Evolutionary conservation across 805 yeast genomes (phyloP).

Genomic region (Metschnikowia lunata): DNA sequence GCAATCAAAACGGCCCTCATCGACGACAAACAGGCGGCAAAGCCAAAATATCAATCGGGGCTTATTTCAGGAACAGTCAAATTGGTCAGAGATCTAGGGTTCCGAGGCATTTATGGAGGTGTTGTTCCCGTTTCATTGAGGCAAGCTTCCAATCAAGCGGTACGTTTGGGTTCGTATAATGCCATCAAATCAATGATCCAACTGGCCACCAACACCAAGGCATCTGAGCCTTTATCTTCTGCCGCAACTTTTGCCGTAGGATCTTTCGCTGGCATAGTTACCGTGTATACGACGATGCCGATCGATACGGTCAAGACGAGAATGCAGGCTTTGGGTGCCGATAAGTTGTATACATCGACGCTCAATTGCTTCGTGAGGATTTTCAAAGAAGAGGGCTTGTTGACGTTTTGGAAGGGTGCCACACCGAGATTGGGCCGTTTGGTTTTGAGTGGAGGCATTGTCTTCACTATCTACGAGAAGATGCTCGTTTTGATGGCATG

Average conservation of each 20-base stretch:
- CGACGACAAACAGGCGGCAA: conserved; percentile 77
- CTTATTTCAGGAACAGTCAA: conserved; percentile 57
- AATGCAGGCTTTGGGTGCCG: conserved; percentile 90
- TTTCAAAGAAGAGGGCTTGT: conserved; percentile 81
- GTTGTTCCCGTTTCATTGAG: conserved; percentile 89
- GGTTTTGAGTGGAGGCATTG: conserved; percentile 93
- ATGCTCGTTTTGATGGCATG: conserved; percentile 58
- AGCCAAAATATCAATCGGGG: conserved; percentile 73
- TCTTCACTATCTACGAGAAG: conserved; percentile 92
- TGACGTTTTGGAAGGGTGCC: conserved; percentile 96
- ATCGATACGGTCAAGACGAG: conserved; percentile 94
- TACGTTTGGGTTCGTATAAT: conserved; percentile 88
- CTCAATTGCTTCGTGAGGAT: conserved; percentile 76
- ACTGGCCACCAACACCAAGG: conserved; percentile 59
- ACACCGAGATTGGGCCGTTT: conserved; percentile 94
- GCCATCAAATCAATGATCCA: conserved; percentile 78
- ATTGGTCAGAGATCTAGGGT: conserved; percentile 71
- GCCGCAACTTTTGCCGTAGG: conserved; percentile 84
- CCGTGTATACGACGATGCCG: conserved; percentile 93
- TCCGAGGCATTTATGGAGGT: conserved; percentile 83
- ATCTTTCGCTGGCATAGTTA: conserved; percentile 81
- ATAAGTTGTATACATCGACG: conserved; percentile 66
- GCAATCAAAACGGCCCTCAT: conserved; percentile 94
- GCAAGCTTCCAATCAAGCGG: conserved; percentile 95
- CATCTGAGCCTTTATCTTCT: conserved; percentile 71